Base-by-base conservation (phyloP, 805 yeast genomes). In the Komagataella kurtzmanii region DNA sequence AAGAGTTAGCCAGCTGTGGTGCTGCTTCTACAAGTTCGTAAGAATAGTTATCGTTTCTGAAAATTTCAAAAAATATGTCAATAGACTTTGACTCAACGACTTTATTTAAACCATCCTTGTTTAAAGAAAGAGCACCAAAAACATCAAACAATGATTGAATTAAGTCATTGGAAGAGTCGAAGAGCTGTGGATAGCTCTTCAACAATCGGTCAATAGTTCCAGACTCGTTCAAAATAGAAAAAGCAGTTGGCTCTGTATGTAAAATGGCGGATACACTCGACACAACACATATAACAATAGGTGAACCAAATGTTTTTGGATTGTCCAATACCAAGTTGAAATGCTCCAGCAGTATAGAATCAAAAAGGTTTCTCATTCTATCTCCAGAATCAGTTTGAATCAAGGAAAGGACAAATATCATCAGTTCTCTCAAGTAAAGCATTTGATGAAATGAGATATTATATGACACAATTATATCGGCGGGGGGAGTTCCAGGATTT, bases 241-340 rank as follows among this genome's bases (percentile, higher is more conserved):
- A 90, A 3, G 96, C 87, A 0, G 97, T 88, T 7, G 97, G 97
- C 59, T 91, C 97, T 57, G 84, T 85, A 61, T 90, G 91, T 24
- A 90, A 80, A 54, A 88, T 86, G 10, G 76, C 75, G 45, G 83
- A 76, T 18, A 88, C 73, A 10, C 83, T 76, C 54, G 80, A 83
- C 44, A 90, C 63, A 0, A 86, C 75, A 19, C 77, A 70, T 0
- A 86, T 71, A 12, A 86, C 63, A 12, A 87, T 65, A 14, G 79
- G 73, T 45, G 80, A 77, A 0, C 96, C 96, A 69, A 88, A 87
- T 0, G 77, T 64, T 0, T 64, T 56, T 1, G 85, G 79, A 57
- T 86, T 70, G 12, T 62, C 59, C 17, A 90, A 58, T 2, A 90
- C 75, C 52, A 69, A 72, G 55, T 79, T 82, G 56, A 88, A 66